Evolutionary conservation across 257 asterid genomes (phyloP).

Genomic region (Ballota nigra): DNA sequence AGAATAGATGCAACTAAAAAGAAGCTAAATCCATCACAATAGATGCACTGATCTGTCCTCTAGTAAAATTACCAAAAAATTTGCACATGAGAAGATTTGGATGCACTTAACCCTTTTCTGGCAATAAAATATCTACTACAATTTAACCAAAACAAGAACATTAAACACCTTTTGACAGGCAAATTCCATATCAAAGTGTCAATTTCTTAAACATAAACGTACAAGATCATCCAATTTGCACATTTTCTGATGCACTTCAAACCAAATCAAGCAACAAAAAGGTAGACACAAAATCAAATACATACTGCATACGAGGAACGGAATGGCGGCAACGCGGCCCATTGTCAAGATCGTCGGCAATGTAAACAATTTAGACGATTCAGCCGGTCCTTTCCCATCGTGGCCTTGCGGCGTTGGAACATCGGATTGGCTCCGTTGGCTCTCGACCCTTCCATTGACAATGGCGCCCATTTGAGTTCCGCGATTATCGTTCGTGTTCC

Average conservation of each 20-base stretch:
- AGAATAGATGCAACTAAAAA: slow-evolving; percentile 2
- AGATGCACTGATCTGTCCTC: background rate
- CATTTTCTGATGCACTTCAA: background rate
- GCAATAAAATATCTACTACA: background rate
- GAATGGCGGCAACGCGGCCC: slow-evolving; percentile 89
- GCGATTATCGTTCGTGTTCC: slow-evolving; percentile 23
- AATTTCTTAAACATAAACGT: background rate
- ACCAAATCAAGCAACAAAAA: slow-evolving; percentile 9
- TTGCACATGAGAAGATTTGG: background rate
- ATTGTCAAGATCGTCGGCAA: slow-evolving; percentile 91
- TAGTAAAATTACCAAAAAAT: background rate
- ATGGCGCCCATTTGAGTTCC: slow-evolving; percentile 59
- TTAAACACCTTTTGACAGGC: background rate
- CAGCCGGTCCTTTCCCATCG: slow-evolving; percentile 27
- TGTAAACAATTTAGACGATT: slow-evolving; percentile 65
- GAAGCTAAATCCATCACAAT: slow-evolving; percentile 1
- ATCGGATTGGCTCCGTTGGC: slow-evolving; percentile 22
- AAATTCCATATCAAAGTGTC: slow-evolving; percentile 7
- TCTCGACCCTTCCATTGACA: slow-evolving; percentile 40
- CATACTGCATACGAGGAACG: slow-evolving; percentile 79
- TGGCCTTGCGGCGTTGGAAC: slow-evolving; percentile 23
- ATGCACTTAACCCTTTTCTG: background rate
- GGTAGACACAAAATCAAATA: slow-evolving; percentile 13
- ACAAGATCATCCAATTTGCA: background rate
- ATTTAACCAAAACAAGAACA: background rate